These are phyloP conservation scores for Colletotrichum eleusines DNA, from an alignment of 2,329 filamentous ascomycete genomes.

Conservation along the genomic window DNA sequence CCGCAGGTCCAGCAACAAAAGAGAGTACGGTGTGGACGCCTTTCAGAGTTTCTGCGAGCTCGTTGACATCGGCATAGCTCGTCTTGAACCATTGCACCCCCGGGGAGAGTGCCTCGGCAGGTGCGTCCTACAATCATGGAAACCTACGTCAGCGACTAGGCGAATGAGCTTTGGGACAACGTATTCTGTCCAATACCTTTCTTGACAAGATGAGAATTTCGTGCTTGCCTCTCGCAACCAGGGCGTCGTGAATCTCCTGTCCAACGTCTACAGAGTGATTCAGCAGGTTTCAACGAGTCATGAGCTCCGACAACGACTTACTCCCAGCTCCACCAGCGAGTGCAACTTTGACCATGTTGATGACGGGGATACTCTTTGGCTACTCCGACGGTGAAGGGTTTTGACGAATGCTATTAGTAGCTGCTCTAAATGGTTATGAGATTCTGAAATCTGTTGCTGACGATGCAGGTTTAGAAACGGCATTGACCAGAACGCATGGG, in stretches of 20 bases:
- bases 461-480: background rate
- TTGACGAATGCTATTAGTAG: no score
- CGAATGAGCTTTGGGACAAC: background rate
- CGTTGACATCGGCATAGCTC: constrained; percentile 57
- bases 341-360: constrained; percentile 45
- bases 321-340: constrained; percentile 44
- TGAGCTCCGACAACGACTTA: background rate
- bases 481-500: fast-evolving
- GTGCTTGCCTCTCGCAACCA: constrained; percentile 63
- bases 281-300: background rate
- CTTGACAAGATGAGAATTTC: constrained; percentile 64
- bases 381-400: no score
- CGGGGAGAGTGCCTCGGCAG: constrained; percentile 31
- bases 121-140: constrained; percentile 43
- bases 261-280: constrained; percentile 58
- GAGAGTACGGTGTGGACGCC: constrained; percentile 67
- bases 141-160: background rate
- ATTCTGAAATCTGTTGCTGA: background rate
- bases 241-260: constrained; percentile 63
- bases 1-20: constrained; percentile 54
- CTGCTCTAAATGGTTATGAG: background rate
- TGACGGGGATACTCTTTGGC: background rate
- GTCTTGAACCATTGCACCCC: constrained; percentile 56
- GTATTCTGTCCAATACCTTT: constrained; percentile 50
- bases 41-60: constrained; percentile 54